Evolutionary conservation across 805 yeast genomes (phyloP), one percentile per base, ranked within the genome.

Genomic region (Nakazawaea laoshanensis): DNA sequence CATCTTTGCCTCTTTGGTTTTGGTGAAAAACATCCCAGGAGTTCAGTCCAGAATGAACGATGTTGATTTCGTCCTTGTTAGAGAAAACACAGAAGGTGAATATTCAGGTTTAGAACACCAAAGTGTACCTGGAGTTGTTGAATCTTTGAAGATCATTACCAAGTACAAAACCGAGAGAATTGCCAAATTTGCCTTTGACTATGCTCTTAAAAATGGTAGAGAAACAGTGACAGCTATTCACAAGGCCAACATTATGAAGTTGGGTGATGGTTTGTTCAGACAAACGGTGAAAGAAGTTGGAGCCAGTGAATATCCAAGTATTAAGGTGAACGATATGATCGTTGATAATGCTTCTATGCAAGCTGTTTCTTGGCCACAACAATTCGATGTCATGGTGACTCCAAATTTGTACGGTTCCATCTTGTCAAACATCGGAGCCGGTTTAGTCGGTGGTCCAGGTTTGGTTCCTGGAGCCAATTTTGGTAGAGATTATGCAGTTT

Each of bases 261-360:
- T 87, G 56, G 95, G 95, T 60, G 98, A 89, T 59, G 98, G 98
- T 63, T 74, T 89, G 53, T 89, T 92, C 77, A 85, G 95, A 73
- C 74, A 80, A 62, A 87, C 96, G 46, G 84, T 89, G 50, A 78
- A 86, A 61, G 81, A 80, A 48, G 77, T 92, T 46, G 88, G 86
- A 54, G 81, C 74, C 44, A 77, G 75, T 50, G 89, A 82, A 62
- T 83, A 83, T 65, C 94, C 94, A 45, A 80, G 78, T 39, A 74
- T 89, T 45, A 72, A 70, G 42, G 85, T 79, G 48, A 79, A 77
- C 61, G 95, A 88, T 63, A 84, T 92, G 76, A 92, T 89, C 65
- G 97, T 89, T 49, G 98, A 89, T 66, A 89, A 89, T 59, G 96
- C 97, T 42, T 86, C 96, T 41, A 92, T 89, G 98, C 97, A 89